Evolutionary conservation across 2,329 filamentous ascomycete genomes (phyloP), one percentile per base, ranked within the genome.

Genomic region (Aureobasidium namibiae): DNA sequence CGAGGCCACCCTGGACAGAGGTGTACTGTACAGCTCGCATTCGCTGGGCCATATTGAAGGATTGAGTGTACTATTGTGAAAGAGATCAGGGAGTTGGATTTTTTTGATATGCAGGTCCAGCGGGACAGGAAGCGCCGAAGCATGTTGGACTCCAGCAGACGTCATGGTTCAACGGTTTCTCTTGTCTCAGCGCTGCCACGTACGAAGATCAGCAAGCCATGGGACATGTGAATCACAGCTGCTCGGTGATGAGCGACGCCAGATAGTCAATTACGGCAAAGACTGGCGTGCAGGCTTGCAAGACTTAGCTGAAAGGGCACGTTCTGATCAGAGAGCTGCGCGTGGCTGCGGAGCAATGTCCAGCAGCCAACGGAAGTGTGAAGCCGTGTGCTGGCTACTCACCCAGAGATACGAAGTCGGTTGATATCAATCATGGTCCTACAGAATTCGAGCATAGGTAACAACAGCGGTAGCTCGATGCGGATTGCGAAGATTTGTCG

Each of bases 11-110:
- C 39, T 63, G 41, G 18, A 63, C 62, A 13, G 62, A 59, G 18
- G 63, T 61, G 56, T 66, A 72, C 59, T 64, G 64, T 44, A 64
- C 64, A 4, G 68, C 68, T 26, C 65, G 63, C 69, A 72, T 71
- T 38, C 61, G 64, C 16, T 56, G 36, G 13, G 65, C 52, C 39
- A 56, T 56, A 21, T 14, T 56, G 29, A 1, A 24, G 21, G 26
- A 23, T 7, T 24, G 13, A 26, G 18, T 21, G 23, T 10, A 4
- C 7, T n/a, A 11, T 38, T 4, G 23, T n/a, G 5, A 29, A 7
- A 39, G 23, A 33, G 5, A 42, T 14, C 10, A 18, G 6, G 18
- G 5, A 26, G n/a, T 42, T 6, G 14, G 7, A n/a, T 26, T 39
- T 52, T 52, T 34, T 5, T 45, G 50, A 45, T 45, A 56, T 56